phyloP scores from a whole-genome alignment of 2,329 filamentous ascomycete genomes.

The Aspergillus intermedius region DNA sequence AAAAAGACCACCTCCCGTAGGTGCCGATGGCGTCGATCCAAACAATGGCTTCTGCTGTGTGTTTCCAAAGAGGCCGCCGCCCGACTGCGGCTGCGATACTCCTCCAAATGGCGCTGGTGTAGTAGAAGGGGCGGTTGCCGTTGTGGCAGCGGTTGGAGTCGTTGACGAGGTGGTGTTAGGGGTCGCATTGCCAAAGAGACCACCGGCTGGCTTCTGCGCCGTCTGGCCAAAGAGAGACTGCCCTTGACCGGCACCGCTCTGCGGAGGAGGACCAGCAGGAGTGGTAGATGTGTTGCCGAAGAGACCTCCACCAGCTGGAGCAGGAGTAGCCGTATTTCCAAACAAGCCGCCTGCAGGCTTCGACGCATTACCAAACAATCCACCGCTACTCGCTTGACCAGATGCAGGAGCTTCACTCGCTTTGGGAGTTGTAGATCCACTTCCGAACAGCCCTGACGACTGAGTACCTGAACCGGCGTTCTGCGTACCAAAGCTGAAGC shows the following conservation, averaged over 20 bases:
- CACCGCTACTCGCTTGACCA: slow-evolving; percentile 23
- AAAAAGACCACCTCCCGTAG: slow-evolving; percentile 19
- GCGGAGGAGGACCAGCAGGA: slow-evolving; percentile 45
- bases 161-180: slow-evolving; percentile 16
- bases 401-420: slow-evolving; percentile 25
- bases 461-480: slow-evolving; percentile 13
- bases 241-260: slow-evolving; percentile 21
- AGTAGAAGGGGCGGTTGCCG: slow-evolving; percentile 16
- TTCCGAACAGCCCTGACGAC: slow-evolving; percentile 23
- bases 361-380: slow-evolving; percentile 27
- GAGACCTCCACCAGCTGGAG: slow-evolving; percentile 25
- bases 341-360: slow-evolving; percentile 24
- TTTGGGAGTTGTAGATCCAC: slow-evolving; percentile 31
- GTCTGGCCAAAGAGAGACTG: slow-evolving; percentile 22
- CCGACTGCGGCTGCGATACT: slow-evolving; percentile 23
- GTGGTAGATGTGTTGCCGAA: slow-evolving; percentile 43
- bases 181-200: slow-evolving; percentile 24
- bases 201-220: slow-evolving; percentile 20
- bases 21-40: slow-evolving; percentile 16
- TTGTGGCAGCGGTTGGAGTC: slow-evolving; percentile 8
- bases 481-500: slow-evolving; percentile 31
- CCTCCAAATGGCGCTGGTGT: slow-evolving; percentile 14
- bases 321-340: slow-evolving; percentile 34
- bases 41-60: slow-evolving; percentile 24
- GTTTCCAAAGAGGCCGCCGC: slow-evolving; percentile 24